Evolutionary conservation across 2,329 filamentous ascomycete species (phyloP), one percentile per base, ranked within the genome.

Genomic region (Ophiostoma triangulosporum): DNA sequence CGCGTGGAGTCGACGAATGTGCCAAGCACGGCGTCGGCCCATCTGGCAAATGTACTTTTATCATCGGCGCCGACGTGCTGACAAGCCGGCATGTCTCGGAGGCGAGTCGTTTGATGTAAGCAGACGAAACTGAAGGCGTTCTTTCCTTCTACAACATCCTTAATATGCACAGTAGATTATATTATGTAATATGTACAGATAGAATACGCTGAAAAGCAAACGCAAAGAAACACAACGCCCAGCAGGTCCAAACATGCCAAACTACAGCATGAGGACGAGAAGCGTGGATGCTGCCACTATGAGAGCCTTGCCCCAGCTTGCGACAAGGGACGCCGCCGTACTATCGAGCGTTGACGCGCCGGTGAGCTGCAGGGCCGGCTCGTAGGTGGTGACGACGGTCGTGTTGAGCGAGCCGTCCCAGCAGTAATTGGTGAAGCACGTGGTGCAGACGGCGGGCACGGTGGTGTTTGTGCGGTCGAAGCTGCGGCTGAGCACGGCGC

Each of bases 391-490:
- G 7, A 46, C 33, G 3, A 56, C 54, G 53, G 60, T 54, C 7
- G 54, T 56, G 51, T 64, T 64, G 17, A 63, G 40, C 1, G 78
- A 86, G n/a, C 93, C 93, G 65, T 96, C 79, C 93, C 93, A 98
- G 76, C 93, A 98, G 71, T 96, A 96, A 20, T 72, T 68, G 12
- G 72, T 60, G 67, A 96, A 97, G 70, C 93, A 98, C 50, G 74
- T 63, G 43, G 69, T 73, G 70, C 93, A 98, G 9, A 78, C 80
- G 0, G 76, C 73, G 0, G 91, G 91, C 1, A 90, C 74, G 0
- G 70, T 58, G 0, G 84, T 84, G 17, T 75, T 73, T 0, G 87
- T 91, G 50, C 88, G 77, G 57, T 80, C 73, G 59, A 93, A 78
- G 60, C 83, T 88, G 57, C 91, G 79, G 52, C 77, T 79, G 15